Evolutionary conservation across 257 asterid species (phyloP), one percentile per base, ranked within the genome.

Genomic region (Nicotiana otophora): DNA sequence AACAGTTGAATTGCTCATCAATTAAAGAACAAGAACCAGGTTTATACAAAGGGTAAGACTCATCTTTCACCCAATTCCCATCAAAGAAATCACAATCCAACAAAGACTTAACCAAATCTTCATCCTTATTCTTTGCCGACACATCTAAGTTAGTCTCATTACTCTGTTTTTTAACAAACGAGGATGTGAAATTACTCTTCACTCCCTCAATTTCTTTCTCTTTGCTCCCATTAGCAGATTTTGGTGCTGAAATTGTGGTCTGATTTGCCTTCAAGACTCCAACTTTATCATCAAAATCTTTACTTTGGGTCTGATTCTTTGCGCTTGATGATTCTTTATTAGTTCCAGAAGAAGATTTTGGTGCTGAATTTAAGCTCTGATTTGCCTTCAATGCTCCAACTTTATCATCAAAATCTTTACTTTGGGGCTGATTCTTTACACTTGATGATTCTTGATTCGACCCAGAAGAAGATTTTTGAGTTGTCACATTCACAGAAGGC

Each of bases 1-100:
- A 84, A 86, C 95, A 91, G 77, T 91, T 84, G 60, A 91, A 91
- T 6, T 89, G 89, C 26, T 90, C 90, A 64, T 91, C 95, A 19
- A 90, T 90, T 20, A 83, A 46, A 74, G 88, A 86, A 72, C 95
- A 90, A 34, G 95, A 90, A 54, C 90, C 94, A 1, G 91, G 94
- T 77, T 86, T 82, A 70, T 91, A 90, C 63, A 86, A 74, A 63
- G 93, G 94, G 62, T 86, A 84, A 19, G 87, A 86, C 19, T 87
- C 88, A 76, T 91, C 94, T 83, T 69, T 90, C 84, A 90, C 93
- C 95, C 95, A 91, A 84, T 79, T 90, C 57, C 94, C 95, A 89
- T 91, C 89, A 80, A 81, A 90, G 23, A 90, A 69, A 70, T 91
- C 91, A 55, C 91, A 91, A 19, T 66, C 46, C 72, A 77, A 12